These are phyloP conservation scores for Xylariales sp. DNA, from an alignment of 2,329 filamentous ascomycete genomes.

Conservation along the genomic window DNA sequence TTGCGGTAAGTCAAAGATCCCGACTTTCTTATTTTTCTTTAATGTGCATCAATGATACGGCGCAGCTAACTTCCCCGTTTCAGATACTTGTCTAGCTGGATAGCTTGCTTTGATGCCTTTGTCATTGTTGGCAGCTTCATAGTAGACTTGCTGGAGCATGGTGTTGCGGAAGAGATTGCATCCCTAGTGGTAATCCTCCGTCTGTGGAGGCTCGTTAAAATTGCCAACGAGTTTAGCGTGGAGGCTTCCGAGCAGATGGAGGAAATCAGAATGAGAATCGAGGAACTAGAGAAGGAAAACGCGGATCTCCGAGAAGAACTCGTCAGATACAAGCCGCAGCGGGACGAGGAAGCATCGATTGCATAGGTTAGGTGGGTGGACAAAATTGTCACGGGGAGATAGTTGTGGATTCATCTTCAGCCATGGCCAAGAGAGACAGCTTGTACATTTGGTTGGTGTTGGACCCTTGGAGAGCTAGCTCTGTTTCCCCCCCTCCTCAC, in stretches of 20 bases:
- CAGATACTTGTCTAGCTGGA: slow-evolving; percentile 54
- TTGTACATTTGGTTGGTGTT: too few species aligned
- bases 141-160: slow-evolving; percentile 57
- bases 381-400: too few species aligned
- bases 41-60: too few species aligned
- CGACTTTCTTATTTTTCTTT: too few species aligned
- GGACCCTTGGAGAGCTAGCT: too few species aligned
- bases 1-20: slow-evolving; percentile 49
- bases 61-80: too few species aligned
- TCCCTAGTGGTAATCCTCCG: slow-evolving; percentile 64
- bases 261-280: slow-evolving; percentile 46
- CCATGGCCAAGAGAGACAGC: too few species aligned
- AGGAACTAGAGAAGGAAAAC: slow-evolving; percentile 46
- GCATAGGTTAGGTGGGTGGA: background rate
- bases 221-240: slow-evolving; percentile 63
- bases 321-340: background rate
- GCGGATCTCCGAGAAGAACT: slow-evolving; percentile 21
- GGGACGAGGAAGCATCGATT: slow-evolving; percentile 2
- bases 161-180: slow-evolving; percentile 57
- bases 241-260: slow-evolving; percentile 61
- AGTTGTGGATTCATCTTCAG: too few species aligned
- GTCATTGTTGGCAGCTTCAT: slow-evolving; percentile 60
- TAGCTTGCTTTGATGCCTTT: slow-evolving; percentile 60
- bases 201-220: slow-evolving; percentile 66
- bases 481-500: too few species aligned